A percentile compares a stretch with the other conserved stretches of the same genome.
These are phyloP conservation scores for Scutellaria baicalensis DNA, from an alignment of 257 asterid genomes.

Conservation along the genomic window DNA sequence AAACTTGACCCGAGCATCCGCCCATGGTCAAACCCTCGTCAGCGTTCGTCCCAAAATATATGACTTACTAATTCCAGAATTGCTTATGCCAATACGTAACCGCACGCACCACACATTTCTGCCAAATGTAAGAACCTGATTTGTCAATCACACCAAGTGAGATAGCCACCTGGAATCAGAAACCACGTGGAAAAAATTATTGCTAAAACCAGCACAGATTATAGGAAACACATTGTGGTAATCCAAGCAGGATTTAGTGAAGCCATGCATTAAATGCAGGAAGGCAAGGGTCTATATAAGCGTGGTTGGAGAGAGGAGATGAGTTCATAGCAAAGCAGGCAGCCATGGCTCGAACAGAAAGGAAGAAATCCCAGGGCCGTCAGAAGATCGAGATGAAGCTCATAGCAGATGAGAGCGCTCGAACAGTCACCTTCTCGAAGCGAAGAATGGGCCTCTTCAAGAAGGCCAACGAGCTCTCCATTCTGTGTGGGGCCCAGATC, in stretches of 20 bases:
- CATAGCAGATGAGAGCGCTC: constrained; percentile 28
- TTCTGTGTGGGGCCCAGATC: constrained; percentile 31
- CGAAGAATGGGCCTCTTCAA: constrained; percentile 40
- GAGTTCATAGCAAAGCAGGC: no score
- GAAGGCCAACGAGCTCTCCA: constrained; percentile 41
- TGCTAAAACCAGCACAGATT: constrained; percentile 16
- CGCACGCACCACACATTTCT: no score
- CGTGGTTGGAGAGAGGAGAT: not conserved
- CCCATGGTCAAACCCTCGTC: no score
- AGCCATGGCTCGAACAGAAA: constrained; percentile 23
- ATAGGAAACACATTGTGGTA: constrained; percentile 20
- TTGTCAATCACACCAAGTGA: not conserved
- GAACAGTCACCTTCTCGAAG: constrained; percentile 36
- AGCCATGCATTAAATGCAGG: constrained; percentile 13
- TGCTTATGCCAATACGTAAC: no score
- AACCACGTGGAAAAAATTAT: not conserved
- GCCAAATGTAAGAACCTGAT: not conserved
- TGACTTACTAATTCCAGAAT: no score
- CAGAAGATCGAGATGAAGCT: constrained; percentile 30
- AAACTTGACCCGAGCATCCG: no score
- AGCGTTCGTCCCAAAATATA: no score
- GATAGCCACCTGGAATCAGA: constrained; percentile 17
- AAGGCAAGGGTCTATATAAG: constrained; percentile 14
- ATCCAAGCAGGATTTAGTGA: constrained; percentile 20
- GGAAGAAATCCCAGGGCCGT: constrained; percentile 31